Evolutionary conservation across 139 green algal species (phyloP).

Genomic region (Nannochloris sp.): DNA sequence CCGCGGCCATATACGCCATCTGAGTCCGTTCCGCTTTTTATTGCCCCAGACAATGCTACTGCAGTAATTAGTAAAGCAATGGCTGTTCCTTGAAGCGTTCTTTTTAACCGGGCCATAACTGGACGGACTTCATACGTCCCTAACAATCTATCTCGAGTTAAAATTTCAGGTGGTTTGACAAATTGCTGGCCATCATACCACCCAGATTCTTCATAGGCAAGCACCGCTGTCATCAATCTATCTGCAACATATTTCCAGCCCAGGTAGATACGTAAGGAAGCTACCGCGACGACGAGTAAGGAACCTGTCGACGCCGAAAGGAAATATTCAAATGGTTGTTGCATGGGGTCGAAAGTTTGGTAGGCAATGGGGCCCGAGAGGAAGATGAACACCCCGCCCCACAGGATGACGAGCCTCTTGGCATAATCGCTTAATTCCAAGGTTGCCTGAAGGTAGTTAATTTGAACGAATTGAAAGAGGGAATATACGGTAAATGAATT

Average conservation of each 20-base stretch:
- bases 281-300: slow-evolving; percentile 63
- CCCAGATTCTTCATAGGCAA: slow-evolving; percentile 82
- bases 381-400: slow-evolving; percentile 42
- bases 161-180: slow-evolving; percentile 75
- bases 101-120: background rate
- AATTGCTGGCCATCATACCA: slow-evolving; percentile 73
- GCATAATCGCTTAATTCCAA: slow-evolving; percentile 49
- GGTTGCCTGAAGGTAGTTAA: slow-evolving; percentile 35
- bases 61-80: slow-evolving; percentile 32
- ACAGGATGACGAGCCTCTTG: slow-evolving; percentile 49
- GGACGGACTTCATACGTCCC: slow-evolving; percentile 48
- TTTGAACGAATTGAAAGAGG: background rate
- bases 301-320: slow-evolving; percentile 46
- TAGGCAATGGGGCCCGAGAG: slow-evolving; percentile 68
- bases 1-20: background rate
- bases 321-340: slow-evolving; percentile 56
- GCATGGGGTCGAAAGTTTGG: slow-evolving; percentile 69
- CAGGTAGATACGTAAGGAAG: slow-evolving; percentile 77
- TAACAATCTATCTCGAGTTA: slow-evolving; percentile 76
- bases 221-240: slow-evolving; percentile 68
- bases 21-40: background rate
- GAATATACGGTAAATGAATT: too few relatives aligned
- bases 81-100: slow-evolving; percentile 47
- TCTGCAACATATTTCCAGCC: slow-evolving; percentile 89
- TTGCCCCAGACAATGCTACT: slow-evolving; percentile 5